Base-by-base conservation (phyloP, 73 alveolate species). In the Paramecium caudatum region DNA sequence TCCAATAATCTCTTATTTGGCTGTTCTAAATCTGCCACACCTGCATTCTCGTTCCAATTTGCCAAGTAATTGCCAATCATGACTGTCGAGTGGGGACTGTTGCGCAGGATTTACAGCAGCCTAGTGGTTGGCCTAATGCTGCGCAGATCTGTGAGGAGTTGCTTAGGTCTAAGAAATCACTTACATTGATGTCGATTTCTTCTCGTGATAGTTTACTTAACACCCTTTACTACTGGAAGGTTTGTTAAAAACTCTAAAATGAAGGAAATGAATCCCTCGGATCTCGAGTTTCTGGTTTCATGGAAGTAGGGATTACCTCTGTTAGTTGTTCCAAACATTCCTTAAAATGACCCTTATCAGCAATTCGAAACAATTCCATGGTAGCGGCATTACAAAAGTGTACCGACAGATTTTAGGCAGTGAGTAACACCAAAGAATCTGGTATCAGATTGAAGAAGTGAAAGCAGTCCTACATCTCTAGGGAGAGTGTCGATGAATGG, bases 231-330 rank as follows among this genome's bases (percentile, higher is more conserved):
- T 68, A 32, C 37, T 68, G 84, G 61, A 74, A 74, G 32, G 41
- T 41, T 21, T 74, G 32, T 27, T 37, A 10, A 74, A 74, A 74
- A 74, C 88, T 74, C 10, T 74, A 43, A 43, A 41, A 74, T 7
- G 88, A 74, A 39, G 88, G 88, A 45, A 74, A 17, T 74, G 88
- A 74, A 21, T 45, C 68, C 21, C 46, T 74, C 0, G 62, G 65
- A 27, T 74, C 88, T 45, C 88, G 17, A 17, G 21, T 74, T 16
- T 41, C 69, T 3, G 88, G 39, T 41, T 74, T 45, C 10, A 68
- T 5, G 16, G 21, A 16, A 12, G 68, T 74, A 0, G 68, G 33
- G 1, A 74, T 30, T 34, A 74, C 68, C 4, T 74, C 68, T 1
- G 39, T 16, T 41, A 74, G 43, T 45, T 12, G 43, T 21, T 74